Base-by-base conservation (phyloP, 2,329 filamentous ascomycete species). In the Hypoxylon sp. region DNA sequence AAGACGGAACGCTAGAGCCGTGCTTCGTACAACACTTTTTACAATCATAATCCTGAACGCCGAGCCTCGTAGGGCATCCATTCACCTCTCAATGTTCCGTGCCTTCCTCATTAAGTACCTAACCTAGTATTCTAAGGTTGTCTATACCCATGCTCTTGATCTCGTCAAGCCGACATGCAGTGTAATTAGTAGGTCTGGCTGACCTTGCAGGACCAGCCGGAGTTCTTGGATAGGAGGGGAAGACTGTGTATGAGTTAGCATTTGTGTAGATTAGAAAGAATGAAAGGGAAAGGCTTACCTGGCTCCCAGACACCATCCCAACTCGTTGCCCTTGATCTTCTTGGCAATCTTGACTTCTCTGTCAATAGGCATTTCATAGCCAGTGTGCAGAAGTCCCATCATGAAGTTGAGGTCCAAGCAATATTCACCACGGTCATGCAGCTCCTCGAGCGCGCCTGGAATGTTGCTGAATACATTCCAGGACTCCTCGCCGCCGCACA, bases 391-490 rank as follows among this genome's bases (percentile, higher is more conserved):
- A 61, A 99, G 84, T 25, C 92, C 92, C 74, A 97, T 82, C 93
- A 97, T 97, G 77, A 98, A 99, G 83, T 93, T 99, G 73, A 99
- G 83, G 80, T 99, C 96, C 74, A 99, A 82, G 81, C 96, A 99
- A 80, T 91, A 92, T 80, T 99, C 94, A 1, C 96, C 94, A 62
- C 95, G 88, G 67, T 87, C 94, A 57, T 84, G 82, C 30, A 99
- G 85, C 82, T 98, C 94, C 1, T 90, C 85, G 54, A 97, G 79
- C 0, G 95, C 96, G 19, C 88, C 90, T 5, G 91, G 89, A 21
- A 97, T 85, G 61, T 87, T 87, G 59, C 86, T 83, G 76, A 99
- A 99, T 0, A 92, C 85, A 70, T 90, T 90, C 96, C 96, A 99
- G 32, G 85, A 84, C 16, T 83, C 76, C 77, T 91, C 87, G 30